Percentiles rank a stretch among this genome's conserved stretches.
phyloP scores from a whole-genome alignment of 2,329 filamentous ascomycete species.

The Botrytis deweyae region DNA sequence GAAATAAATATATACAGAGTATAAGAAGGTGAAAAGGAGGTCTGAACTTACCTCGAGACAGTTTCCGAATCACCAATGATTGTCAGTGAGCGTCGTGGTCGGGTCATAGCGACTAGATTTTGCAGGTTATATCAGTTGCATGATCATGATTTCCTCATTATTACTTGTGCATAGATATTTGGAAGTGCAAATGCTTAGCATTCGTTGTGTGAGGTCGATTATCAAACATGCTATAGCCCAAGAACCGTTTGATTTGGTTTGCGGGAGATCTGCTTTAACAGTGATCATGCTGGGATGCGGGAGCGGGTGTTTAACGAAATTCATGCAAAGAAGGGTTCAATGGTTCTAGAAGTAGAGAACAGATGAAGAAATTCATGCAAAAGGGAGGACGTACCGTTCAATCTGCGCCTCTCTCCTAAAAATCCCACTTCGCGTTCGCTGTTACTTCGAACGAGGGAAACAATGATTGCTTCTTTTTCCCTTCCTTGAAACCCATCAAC shows the following conservation, averaged over 20 bases:
- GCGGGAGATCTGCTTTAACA: not conserved
- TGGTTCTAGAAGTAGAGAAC: not conserved
- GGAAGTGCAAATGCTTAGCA: not conserved
- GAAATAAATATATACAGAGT: conserved; percentile 10
- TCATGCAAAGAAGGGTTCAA: conserved; percentile 17
- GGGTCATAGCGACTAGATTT: conserved; percentile 86
- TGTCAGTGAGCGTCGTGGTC: conserved; percentile 84
- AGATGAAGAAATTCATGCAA: conserved; percentile 11
- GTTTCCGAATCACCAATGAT: conserved; percentile 95
- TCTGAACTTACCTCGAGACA: conserved; percentile 63
- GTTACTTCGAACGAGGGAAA: conserved; percentile 94
- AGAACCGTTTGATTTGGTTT: conserved; percentile 4
- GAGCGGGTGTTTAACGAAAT: not conserved
- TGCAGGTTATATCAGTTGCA: conserved; percentile 22
- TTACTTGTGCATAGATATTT: conserved; percentile 5
- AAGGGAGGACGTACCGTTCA: conserved; percentile 71
- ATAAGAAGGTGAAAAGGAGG: conserved; percentile 21
- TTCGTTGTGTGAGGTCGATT: conserved; percentile 8
- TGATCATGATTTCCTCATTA: conserved; percentile 23
- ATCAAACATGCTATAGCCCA: conserved; percentile 8
- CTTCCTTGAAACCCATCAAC: conserved; percentile 97
- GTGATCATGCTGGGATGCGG: conserved; percentile 1
- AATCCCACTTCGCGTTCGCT: conserved; percentile 85
- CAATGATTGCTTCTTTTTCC: conserved; percentile 92
- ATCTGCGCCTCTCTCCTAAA: conserved; percentile 81